A percentile compares a stretch with the other conserved stretches of the same genome.
These are phyloP conservation scores for Pseudogymnoascus sp. DNA, from an alignment of 2,329 filamentous ascomycete genomes.

Conservation along the genomic window DNA sequence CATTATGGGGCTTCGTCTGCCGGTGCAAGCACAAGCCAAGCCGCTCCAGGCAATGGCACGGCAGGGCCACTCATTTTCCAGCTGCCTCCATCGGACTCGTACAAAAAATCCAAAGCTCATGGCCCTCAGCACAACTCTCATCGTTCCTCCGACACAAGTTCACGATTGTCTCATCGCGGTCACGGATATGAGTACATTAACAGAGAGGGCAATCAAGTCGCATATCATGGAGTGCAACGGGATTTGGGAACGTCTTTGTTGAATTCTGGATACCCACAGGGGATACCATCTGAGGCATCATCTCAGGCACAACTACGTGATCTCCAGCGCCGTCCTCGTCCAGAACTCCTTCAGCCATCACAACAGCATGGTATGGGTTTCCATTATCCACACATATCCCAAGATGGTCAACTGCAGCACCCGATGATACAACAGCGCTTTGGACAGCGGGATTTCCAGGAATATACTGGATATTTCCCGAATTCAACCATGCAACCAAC, in stretches of 20 bases:
- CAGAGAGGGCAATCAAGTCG: background rate
- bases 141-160: background rate
- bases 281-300: background rate
- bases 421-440: background rate
- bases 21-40: background rate
- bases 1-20: background rate
- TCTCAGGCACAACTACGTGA: background rate
- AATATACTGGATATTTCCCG: background rate
- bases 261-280: background rate
- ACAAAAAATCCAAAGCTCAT: background rate
- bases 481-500: background rate
- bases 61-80: background rate
- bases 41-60: background rate
- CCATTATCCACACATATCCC: background rate
- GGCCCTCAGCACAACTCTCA: background rate
- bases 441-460: background rate
- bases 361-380: background rate
- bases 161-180: background rate
- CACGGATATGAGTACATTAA: background rate
- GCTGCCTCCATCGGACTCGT: background rate
- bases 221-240: background rate
- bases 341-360: background rate
- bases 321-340: background rate
- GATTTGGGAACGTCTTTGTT: background rate
- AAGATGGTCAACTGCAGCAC: background rate